Evolutionary conservation across 2,329 filamentous ascomycete genomes (phyloP).

Genomic region (Diaporthe humulicola): DNA sequence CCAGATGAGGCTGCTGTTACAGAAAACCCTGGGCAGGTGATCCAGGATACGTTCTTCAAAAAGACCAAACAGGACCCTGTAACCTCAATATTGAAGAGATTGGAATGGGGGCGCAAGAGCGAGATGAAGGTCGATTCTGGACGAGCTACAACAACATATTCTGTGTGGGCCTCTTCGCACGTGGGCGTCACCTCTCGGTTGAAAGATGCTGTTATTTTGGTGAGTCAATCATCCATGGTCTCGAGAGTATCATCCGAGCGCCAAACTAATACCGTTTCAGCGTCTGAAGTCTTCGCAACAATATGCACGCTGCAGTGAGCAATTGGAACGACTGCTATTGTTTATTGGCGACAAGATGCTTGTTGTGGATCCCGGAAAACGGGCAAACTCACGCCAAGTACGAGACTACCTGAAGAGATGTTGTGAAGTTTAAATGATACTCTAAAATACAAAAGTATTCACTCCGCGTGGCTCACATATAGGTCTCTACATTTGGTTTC

Average conservation of each 20-base stretch:
- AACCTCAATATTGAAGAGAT: not conserved
- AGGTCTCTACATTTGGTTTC: not conserved
- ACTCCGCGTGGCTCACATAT: not conserved
- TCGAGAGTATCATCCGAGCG: not conserved
- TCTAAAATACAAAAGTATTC: not conserved
- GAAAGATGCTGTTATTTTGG: not conserved
- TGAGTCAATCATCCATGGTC: not conserved
- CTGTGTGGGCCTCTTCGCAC: not conserved
- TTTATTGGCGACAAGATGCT: not conserved
- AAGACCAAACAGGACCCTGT: not conserved
- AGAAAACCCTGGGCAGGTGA: not conserved
- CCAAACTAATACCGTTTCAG: not conserved
- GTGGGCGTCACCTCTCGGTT: not conserved
- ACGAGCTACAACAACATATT: not conserved
- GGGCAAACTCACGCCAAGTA: not conserved
- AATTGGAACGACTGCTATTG: not conserved
- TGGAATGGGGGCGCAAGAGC: not conserved
- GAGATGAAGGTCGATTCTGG: too few relatives aligned
- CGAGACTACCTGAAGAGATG: not conserved
- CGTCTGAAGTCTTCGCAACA: not conserved
- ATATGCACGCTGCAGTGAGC: not conserved
- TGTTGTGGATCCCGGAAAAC: not conserved
- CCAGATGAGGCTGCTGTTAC: not conserved
- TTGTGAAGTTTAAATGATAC: not conserved
- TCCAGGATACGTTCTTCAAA: slow-evolving; percentile 12